Conservation (phyloP, 352 stramenopile species). For the Paralagenidium karlingii region DNA sequence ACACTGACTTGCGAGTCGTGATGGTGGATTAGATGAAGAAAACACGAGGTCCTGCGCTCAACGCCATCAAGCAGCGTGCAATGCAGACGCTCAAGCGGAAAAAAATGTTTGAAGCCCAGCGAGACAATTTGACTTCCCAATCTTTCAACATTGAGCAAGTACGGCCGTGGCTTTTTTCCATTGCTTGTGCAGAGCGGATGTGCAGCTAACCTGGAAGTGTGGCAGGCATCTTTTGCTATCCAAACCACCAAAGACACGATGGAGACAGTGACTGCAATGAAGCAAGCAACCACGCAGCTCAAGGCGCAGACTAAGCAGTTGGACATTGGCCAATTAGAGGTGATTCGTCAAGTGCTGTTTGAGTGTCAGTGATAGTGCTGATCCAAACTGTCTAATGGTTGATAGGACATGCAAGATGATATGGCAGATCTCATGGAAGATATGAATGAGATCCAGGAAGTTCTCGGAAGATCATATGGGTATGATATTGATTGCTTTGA, state of each 20-base stretch:
- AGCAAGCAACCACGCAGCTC: constrained; percentile 81
- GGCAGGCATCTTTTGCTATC: constrained; percentile 79
- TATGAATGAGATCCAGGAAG: constrained; percentile 97
- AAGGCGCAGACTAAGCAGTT: constrained; percentile 94
- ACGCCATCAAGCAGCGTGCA: constrained; percentile 70
- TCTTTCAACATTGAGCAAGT: constrained; percentile 85
- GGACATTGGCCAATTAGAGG: constrained; percentile 92
- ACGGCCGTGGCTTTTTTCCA: constrained; percentile 1
- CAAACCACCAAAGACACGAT: constrained; percentile 89
- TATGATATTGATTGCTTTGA: constrained; percentile 10
- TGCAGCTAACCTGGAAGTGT: too few species aligned
- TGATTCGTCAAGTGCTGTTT: constrained; percentile 7
- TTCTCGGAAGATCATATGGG: constrained; percentile 92
- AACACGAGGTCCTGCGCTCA: constrained; percentile 41
- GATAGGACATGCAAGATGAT: constrained; percentile 90
- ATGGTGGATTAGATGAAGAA: constrained; percentile 47
- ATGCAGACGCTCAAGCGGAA: constrained; percentile 82
- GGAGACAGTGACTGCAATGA: constrained; percentile 91
- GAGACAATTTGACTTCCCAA: constrained; percentile 64
- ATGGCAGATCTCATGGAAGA: constrained; percentile 96
- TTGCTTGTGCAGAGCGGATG: background rate
- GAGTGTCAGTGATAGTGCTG: background rate
- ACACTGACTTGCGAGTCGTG: background rate
- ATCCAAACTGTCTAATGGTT: background rate
- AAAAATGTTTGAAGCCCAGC: constrained; percentile 82